These are phyloP conservation scores for Phyllosticta citriasiana DNA, from an alignment of 2,329 filamentous ascomycete genomes.

Conservation along the genomic window DNA sequence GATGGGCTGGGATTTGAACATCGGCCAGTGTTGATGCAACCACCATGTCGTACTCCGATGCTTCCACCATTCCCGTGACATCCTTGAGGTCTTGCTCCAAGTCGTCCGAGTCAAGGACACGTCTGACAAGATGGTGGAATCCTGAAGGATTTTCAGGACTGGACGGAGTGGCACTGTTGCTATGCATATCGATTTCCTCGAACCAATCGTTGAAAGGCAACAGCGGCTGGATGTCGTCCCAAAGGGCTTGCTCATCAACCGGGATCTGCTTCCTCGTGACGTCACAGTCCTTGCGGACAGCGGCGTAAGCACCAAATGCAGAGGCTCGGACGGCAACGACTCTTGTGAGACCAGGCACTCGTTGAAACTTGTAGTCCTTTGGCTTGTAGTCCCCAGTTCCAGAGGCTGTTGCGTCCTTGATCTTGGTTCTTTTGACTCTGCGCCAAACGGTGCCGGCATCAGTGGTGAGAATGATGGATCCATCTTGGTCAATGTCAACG, in stretches of 20 bases:
- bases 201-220: slow-evolving; percentile 50
- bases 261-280: slow-evolving; percentile 64
- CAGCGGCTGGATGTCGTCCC: slow-evolving; percentile 62
- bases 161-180: slow-evolving; percentile 5
- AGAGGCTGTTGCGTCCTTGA: slow-evolving; percentile 53
- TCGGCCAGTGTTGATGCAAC: slow-evolving; percentile 52
- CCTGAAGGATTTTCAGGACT: slow-evolving; percentile 21
- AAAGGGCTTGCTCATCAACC: slow-evolving; percentile 57
- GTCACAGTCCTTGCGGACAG: slow-evolving; percentile 73
- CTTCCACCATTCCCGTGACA: slow-evolving; percentile 30
- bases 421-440: slow-evolving; percentile 70
- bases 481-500: slow-evolving; percentile 81
- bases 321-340: slow-evolving; percentile 80
- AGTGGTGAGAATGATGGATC: slow-evolving; percentile 89
- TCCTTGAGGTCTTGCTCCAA: slow-evolving; percentile 53
- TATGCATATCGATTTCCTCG: slow-evolving; percentile 30
- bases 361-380: slow-evolving; percentile 92
- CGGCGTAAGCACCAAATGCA: slow-evolving; percentile 80
- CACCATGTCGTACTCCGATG: slow-evolving; percentile 34
- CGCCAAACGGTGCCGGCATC: slow-evolving; percentile 89
- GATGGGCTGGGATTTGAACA: slow-evolving; percentile 67
- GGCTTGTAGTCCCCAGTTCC: slow-evolving; percentile 48
- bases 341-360: slow-evolving; percentile 78
- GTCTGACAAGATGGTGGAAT: slow-evolving; percentile 43
- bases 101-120: slow-evolving; percentile 53